phyloP scores from a whole-genome alignment of 2,329 filamentous ascomycete genomes.

The Harringtonia lauricola region DNA sequence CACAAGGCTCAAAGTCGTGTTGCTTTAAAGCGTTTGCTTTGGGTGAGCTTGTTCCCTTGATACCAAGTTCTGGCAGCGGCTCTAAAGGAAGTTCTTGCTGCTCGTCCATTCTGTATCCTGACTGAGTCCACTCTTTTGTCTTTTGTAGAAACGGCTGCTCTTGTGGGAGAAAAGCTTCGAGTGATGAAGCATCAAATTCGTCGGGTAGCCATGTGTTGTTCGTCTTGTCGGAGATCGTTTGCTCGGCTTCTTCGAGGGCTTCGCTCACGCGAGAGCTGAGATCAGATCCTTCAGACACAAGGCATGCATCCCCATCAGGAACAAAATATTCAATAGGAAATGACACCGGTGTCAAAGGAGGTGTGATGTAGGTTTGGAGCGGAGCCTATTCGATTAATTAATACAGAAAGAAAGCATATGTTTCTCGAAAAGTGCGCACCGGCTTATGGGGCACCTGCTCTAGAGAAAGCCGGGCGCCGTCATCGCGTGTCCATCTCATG shows the following conservation, averaged over 20 bases:
- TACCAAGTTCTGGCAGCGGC: too few species aligned
- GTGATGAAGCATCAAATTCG: too few species aligned
- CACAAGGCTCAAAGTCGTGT: too few species aligned
- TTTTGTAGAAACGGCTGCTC: too few species aligned
- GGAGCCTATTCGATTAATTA: background rate
- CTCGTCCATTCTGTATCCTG: too few species aligned
- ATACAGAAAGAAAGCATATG: too few species aligned
- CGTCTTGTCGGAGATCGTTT: background rate
- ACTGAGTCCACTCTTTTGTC: too few species aligned
- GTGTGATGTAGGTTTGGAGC: conserved; percentile 1
- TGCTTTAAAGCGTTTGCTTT: too few species aligned
- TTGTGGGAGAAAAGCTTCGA: too few species aligned
- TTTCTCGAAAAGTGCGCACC: background rate
- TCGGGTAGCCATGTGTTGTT: too few species aligned
- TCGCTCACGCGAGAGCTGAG: conserved; percentile 8
- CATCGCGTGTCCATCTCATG: background rate
- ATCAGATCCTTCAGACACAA: conserved; percentile 9
- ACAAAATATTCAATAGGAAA: background rate
- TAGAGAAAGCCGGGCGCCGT: background rate
- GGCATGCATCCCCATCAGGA: conserved; percentile 4
- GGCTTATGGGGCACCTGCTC: background rate
- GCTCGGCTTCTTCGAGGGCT: conserved; percentile 5
- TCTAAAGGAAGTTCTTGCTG: too few species aligned
- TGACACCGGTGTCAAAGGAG: conserved; percentile 4
- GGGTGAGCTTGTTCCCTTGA: too few species aligned